Conservation (phyloP, 495 filamentous ascomycete species). For the Penicillium cinerascens region DNA sequence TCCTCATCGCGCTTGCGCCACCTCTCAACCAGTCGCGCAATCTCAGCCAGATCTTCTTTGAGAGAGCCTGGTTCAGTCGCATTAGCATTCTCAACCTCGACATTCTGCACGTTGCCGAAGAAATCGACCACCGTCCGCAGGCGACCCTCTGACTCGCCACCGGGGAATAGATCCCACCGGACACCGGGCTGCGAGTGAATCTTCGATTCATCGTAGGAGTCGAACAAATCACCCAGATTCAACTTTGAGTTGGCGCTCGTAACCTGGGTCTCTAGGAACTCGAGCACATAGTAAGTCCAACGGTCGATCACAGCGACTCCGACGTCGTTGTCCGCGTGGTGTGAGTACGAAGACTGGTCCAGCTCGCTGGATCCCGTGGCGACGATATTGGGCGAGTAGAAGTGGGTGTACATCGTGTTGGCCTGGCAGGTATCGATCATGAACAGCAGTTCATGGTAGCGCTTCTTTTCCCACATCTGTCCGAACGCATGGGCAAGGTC, state of each 20-base stretch:
- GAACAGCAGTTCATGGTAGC: constrained; percentile 92
- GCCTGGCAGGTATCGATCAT: constrained; percentile 99
- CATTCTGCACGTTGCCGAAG: constrained; percentile 96
- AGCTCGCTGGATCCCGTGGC: constrained; percentile 92
- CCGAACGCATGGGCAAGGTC: constrained; percentile 97
- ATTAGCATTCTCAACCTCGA: constrained; percentile 72
- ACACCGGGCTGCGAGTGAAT: constrained; percentile 93
- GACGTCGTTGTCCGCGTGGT: constrained; percentile 96
- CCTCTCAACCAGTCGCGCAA: constrained; percentile 55
- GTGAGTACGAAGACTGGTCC: constrained; percentile 90
- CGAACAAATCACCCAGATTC: constrained; percentile 89
- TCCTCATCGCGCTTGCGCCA: constrained; percentile 36
- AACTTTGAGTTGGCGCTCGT: constrained; percentile 76
- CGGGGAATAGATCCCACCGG: constrained; percentile 86
- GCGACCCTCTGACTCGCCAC: constrained; percentile 69
- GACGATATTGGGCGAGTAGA: constrained; percentile 96
- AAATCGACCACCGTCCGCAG: constrained; percentile 87
- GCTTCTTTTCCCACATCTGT: constrained; percentile 99
- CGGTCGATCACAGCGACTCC: constrained; percentile 97
- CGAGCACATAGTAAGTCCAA: constrained; percentile 97
- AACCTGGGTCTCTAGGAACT: constrained; percentile 91
- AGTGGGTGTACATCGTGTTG: constrained; percentile 97
- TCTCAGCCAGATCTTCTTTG: constrained; percentile 72
- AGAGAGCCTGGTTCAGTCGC: constrained; percentile 53
- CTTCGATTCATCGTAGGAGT: constrained; percentile 90